These are phyloP conservation scores for Suzukiozyma palmioleophila DNA, from an alignment of 1,139 yeast species.

Conservation along the genomic window DNA sequence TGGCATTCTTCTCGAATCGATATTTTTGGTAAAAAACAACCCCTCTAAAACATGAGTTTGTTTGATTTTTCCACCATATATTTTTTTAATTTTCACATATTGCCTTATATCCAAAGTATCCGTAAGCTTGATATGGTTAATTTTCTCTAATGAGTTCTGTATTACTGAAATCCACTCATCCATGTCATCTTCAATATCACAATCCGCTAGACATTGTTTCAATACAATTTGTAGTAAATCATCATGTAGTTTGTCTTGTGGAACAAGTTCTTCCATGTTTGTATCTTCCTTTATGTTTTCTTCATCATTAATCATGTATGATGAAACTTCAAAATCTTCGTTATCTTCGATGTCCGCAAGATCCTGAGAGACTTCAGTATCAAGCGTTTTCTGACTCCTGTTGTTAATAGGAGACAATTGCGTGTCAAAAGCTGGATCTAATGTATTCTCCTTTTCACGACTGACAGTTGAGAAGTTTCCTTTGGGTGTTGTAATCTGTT, in stretches of 20 bases:
- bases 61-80: slow-evolving; percentile 65
- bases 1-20: slow-evolving; percentile 83
- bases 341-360: slow-evolving; percentile 3
- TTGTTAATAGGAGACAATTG: not conserved
- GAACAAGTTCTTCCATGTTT: slow-evolving; percentile 4
- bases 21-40: slow-evolving; percentile 74
- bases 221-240: slow-evolving; percentile 36
- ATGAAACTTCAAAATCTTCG: slow-evolving; percentile 2
- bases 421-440: slow-evolving; percentile 1
- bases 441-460: not conserved
- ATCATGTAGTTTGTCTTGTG: slow-evolving; percentile 16
- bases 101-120: slow-evolving; percentile 83
- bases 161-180: slow-evolving; percentile 38
- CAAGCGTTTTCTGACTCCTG: not conserved
- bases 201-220: slow-evolving; percentile 63
- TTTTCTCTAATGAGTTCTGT: slow-evolving; percentile 20
- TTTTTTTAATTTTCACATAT: slow-evolving; percentile 79
- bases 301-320: slow-evolving; percentile 4
- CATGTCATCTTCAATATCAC: slow-evolving; percentile 36
- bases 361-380: slow-evolving; percentile 1
- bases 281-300: slow-evolving; percentile 1
- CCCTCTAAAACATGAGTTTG: slow-evolving; percentile 73
- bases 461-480: not conserved
- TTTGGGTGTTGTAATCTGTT: slow-evolving; percentile 5
- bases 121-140: slow-evolving; percentile 38